Base-by-base conservation (phyloP, 306 rosid species). In the Cicer chorassanicum region DNA sequence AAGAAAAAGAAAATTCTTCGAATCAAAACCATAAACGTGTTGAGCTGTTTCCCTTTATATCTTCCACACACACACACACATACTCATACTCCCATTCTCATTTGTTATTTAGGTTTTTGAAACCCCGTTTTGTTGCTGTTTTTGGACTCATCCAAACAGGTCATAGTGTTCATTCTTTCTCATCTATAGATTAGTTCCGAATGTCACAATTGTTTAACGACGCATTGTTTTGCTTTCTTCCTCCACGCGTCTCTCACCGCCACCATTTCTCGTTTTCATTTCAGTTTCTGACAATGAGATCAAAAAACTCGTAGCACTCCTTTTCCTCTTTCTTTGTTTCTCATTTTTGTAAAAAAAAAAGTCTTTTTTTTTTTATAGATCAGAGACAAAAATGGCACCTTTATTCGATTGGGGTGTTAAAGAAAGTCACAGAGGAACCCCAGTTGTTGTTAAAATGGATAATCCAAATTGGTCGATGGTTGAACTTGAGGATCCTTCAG, bases 391-490 rank as follows among this genome's bases (percentile, higher is more conserved):
- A 82, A 94, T 91, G 97, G 91, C 94, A 12, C 85, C 93, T 10
- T 81, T 82, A 72, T 93, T 86, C 71, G 78, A 87, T 63, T 90
- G 98, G 99, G 90, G 93, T 82, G 86, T 73, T 57, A 89, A 91
- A 38, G 92, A 94, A 39, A 50, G 75, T 72, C 96, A 83, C 67
- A 78, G 88, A 1, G 97, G 97, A 63, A 94, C 98, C n/a, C 98
- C 99, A 2, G 98, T 94, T 65, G 97, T 92, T 53, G 96, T 94
- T 11, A 94, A 92, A 79, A 94, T 94, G 99, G 96, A 94, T 76
- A 94, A 92, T 21, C 97, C 99, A 0, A 94, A 92, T 81, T 94
- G 93, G 93, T 90, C 97, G 9, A 90, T 94, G 96, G 96, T 90
- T 9, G 99, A 94, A 80, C 93, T 94, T 0, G 96, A 94, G 68